These are phyloP conservation scores for Chlamydomonas sp. DNA, from an alignment of 139 green algal genomes.

Conservation along the genomic window DNA sequence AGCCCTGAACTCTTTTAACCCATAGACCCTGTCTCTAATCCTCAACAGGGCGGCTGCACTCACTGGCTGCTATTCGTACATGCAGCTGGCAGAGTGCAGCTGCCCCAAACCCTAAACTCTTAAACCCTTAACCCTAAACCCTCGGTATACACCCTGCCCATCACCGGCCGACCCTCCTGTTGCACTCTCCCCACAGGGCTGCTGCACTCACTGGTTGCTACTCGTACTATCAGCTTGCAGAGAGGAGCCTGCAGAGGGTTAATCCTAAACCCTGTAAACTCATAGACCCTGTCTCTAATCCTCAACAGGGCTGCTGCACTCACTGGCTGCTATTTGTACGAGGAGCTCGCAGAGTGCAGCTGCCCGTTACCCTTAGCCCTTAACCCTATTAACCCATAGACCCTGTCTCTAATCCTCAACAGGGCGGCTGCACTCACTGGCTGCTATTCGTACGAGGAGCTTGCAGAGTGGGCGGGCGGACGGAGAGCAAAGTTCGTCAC, in stretches of 20 bases:
- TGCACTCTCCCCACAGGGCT: not conserved
- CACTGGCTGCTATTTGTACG: conserved; percentile 45
- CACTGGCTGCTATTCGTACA: conserved; percentile 46
- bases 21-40: no score
- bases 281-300: not conserved
- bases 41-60: conserved; percentile 9
- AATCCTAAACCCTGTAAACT: not conserved
- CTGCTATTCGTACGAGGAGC: conserved; percentile 51
- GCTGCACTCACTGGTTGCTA: conserved; percentile 8
- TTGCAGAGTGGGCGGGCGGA: conserved; percentile 52
- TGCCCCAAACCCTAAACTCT: no score
- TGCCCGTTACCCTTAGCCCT: no score
- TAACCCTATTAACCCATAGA: not conserved
- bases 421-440: conserved; percentile 22
- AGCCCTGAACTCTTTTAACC: no score
- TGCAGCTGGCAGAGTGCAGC: conserved; percentile 51
- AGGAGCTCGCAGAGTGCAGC: conserved; percentile 51
- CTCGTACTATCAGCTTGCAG: not conserved
- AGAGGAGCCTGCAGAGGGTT: not conserved
- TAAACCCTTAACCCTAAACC: no score
- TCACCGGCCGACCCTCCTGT: no score
- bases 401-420: conserved; percentile 3
- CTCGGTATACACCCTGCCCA: no score
- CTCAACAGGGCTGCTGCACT: conserved; percentile 29
- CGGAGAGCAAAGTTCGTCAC: conserved; percentile 5